Percentiles rank a stretch among this genome's conserved stretches.
Conservation (phyloP, 2,329 filamentous ascomycete species). For the Coniochaeta sp. region DNA sequence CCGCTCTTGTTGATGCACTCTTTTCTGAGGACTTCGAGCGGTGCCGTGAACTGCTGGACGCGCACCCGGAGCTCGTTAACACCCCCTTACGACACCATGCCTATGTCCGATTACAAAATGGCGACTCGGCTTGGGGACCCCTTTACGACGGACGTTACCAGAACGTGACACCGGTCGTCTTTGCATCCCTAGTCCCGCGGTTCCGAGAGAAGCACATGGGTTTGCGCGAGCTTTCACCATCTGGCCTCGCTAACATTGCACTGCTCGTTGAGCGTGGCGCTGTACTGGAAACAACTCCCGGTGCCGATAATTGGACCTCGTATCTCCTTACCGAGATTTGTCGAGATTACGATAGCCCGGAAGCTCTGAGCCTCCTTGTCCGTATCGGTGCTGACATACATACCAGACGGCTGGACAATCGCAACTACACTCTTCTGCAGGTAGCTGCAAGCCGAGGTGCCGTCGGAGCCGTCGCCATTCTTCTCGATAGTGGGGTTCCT, state of each 20-base stretch:
- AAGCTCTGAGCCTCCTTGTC: neutral
- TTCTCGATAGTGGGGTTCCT: neutral
- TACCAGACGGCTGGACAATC: neutral
- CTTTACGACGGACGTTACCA: neutral
- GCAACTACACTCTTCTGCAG: neutral
- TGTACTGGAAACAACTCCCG: neutral
- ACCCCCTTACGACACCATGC: neutral
- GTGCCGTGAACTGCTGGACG: neutral
- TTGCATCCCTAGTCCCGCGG: neutral
- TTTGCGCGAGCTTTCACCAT: neutral
- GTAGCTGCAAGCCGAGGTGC: neutral
- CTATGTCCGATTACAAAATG: neutral
- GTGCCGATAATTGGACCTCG: neutral
- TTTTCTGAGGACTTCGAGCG: neutral
- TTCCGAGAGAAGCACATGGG: neutral
- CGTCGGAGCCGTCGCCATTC: neutral
- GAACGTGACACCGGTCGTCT: neutral
- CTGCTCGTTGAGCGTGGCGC: neutral
- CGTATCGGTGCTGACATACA: neutral
- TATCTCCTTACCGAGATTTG: neutral
- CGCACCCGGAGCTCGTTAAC: neutral
- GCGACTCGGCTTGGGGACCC: neutral
- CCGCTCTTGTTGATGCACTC: neutral
- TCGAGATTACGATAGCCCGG: neutral
- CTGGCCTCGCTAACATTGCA: neutral